These are phyloP conservation scores for Fusarium protoensiforme DNA, from an alignment of 2,329 filamentous ascomycete species.

Conservation along the genomic window DNA sequence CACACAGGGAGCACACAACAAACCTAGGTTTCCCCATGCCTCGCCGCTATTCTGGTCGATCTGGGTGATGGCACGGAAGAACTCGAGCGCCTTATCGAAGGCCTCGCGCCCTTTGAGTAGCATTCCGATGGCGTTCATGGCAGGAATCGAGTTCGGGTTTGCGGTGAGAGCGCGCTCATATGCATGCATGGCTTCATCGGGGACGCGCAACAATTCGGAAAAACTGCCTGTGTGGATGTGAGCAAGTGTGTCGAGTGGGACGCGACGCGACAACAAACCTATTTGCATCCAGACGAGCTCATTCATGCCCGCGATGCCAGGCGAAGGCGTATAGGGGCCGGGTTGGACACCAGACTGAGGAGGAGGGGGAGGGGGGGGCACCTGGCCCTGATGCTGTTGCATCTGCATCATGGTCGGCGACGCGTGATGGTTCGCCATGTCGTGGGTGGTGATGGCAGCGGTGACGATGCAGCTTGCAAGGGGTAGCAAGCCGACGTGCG, in stretches of 20 bases:
- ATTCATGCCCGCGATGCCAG: conserved; percentile 82
- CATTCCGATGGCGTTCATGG: conserved; percentile 94
- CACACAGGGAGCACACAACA: conserved; percentile 41
- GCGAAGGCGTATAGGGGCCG: conserved; percentile 71
- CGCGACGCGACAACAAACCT: conserved; percentile 67
- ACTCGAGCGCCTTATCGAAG: conserved; percentile 94
- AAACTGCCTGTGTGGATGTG: conserved; percentile 73
- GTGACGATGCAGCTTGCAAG: conserved; percentile 30
- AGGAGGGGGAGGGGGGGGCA: conserved; percentile 63
- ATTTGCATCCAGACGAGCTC: conserved; percentile 93
- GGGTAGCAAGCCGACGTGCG: conserved; percentile 19
- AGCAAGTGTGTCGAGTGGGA: conserved; percentile 31
- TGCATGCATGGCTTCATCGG: conserved; percentile 88
- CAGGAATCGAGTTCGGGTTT: conserved; percentile 87
- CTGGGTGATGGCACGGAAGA: conserved; percentile 89
- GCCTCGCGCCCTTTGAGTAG: conserved; percentile 93
- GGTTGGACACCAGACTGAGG: conserved; percentile 59
- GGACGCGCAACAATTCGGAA: conserved; percentile 86
- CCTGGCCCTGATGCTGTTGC: conserved; percentile 70
- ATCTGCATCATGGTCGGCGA: conserved; percentile 83
- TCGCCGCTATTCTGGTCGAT: conserved; percentile 91
- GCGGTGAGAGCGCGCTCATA: conserved; percentile 91
- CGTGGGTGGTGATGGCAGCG: conserved; percentile 36
- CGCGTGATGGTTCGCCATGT: conserved; percentile 82
- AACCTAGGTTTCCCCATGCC: conserved; percentile 95